Evolutionary conservation across 257 asterid species (phyloP).

Genomic region (Linaria vulgaris): DNA sequence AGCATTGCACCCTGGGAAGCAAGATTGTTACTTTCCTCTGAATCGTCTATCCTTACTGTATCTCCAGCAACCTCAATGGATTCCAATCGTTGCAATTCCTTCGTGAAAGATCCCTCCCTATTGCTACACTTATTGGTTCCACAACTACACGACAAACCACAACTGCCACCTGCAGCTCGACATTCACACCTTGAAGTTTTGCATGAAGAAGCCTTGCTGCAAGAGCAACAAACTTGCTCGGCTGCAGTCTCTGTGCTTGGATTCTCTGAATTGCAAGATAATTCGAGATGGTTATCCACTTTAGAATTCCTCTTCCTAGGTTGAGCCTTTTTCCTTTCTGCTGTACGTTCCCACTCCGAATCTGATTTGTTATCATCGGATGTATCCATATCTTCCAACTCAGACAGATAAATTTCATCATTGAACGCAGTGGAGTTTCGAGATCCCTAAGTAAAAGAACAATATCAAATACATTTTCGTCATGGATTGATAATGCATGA

Average conservation of each 20-base stretch:
- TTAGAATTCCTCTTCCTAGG: conserved; percentile 37
- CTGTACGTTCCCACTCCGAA: conserved; percentile 41
- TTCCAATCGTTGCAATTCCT: conserved; percentile 29
- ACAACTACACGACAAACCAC: conserved; percentile 62
- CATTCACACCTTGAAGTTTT: conserved; percentile 82
- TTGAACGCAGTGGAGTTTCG: conserved; percentile 48
- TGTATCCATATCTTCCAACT: conserved; percentile 84
- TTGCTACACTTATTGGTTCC: conserved; percentile 61
- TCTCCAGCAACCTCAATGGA: conserved; percentile 24
- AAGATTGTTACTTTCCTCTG: conserved; percentile 41
- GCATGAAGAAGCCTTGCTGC: conserved; percentile 69
- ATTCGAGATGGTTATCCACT: conserved; percentile 29
- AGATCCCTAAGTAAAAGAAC: conserved; percentile 40
- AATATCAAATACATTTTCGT: neutral
- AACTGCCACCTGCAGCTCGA: conserved; percentile 54
- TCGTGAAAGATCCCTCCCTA: conserved; percentile 28
- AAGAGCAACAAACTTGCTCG: conserved; percentile 59
- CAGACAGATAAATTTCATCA: conserved; percentile 34
- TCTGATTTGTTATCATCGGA: conserved; percentile 49
- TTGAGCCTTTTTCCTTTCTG: conserved; percentile 40
- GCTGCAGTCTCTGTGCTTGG: neutral
- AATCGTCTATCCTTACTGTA: conserved; percentile 38
- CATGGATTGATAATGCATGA: neutral
- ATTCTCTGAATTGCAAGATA: conserved; percentile 25
- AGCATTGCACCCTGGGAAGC: conserved; percentile 85